Conservation (phyloP, 192 early-diverging fungal genomes). For the Coemansia sp. region DNA sequence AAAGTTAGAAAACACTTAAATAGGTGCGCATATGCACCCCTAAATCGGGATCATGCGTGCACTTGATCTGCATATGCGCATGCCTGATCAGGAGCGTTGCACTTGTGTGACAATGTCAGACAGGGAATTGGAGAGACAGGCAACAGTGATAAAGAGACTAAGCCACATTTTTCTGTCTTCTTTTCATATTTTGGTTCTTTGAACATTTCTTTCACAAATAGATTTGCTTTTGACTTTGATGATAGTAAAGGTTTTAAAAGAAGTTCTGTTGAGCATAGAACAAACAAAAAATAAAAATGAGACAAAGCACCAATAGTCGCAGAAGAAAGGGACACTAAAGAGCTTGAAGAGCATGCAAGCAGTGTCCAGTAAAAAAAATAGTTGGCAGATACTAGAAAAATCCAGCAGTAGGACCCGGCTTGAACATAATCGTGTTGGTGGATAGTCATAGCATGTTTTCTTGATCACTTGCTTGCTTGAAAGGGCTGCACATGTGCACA, state of each 20-base stretch:
- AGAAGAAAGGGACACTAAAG: background rate
- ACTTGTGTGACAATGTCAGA: no score
- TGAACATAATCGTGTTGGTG: background rate
- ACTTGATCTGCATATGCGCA: no score
- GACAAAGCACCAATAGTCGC: background rate
- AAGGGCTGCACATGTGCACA: background rate
- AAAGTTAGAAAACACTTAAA: no score
- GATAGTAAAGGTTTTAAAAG: background rate
- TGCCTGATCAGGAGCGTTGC: no score
- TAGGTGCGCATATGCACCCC: no score
- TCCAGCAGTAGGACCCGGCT: background rate
- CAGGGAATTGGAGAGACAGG: no score
- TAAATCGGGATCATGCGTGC: no score
- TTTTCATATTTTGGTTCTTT: no score
- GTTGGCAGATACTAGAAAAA: background rate
- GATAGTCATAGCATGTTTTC: background rate
- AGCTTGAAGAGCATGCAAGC: background rate
- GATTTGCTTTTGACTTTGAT: no score
- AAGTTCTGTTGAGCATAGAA: background rate
- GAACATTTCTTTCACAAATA: no score
- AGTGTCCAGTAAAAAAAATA: background rate
- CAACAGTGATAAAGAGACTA: no score
- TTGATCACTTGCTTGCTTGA: slow-evolving; percentile 8
- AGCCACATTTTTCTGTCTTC: no score
- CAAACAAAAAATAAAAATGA: background rate